A percentile compares a stretch with the other conserved stretches of the same genome.
Conservation (phyloP, 768 basidiomycete genomes). For the Naganishia friedmannii region DNA sequence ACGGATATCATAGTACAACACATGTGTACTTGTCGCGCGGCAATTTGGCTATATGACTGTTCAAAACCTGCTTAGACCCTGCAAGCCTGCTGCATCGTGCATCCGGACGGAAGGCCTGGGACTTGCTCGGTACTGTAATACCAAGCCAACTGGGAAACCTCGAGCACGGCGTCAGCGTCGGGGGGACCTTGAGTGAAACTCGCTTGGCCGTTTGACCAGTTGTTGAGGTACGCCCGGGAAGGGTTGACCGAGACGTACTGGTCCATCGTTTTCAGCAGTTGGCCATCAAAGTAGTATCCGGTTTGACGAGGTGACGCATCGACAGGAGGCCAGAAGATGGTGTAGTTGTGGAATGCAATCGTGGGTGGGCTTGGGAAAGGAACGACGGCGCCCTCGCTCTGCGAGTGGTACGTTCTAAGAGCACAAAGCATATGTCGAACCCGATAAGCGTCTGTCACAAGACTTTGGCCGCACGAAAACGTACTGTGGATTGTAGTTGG, state of each 20-base stretch:
- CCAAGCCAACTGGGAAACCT: conserved; percentile 1
- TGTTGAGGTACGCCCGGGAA: conserved; percentile 4
- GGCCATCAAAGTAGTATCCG: not conserved
- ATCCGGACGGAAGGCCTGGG: conserved; percentile 1
- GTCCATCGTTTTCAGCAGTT: conserved; percentile 5
- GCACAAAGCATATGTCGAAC: not conserved
- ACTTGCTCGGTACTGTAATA: conserved; percentile 11
- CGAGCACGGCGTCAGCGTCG: not conserved
- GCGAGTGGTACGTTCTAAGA: not conserved
- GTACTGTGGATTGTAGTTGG: conserved; percentile 11
- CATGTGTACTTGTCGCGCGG: no score
- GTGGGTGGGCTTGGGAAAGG: conserved; percentile 5
- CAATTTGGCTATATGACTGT: no score
- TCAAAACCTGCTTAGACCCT: not conserved
- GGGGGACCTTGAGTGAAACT: conserved; percentile 18
- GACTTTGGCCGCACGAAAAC: not conserved
- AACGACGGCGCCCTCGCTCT: not conserved
- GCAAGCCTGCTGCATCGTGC: conserved; percentile 13
- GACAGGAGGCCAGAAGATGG: conserved; percentile 18
- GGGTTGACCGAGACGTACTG: conserved; percentile 8
- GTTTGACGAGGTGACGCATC: conserved; percentile 6
- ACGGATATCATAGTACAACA: no score
- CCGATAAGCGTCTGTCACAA: not conserved
- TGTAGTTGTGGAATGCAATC: conserved; percentile 19
- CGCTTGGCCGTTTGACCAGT: conserved; percentile 18